phyloP scores from a whole-genome alignment of 192 early-diverging fungal species.

The Linnemannia elongata region DNA sequence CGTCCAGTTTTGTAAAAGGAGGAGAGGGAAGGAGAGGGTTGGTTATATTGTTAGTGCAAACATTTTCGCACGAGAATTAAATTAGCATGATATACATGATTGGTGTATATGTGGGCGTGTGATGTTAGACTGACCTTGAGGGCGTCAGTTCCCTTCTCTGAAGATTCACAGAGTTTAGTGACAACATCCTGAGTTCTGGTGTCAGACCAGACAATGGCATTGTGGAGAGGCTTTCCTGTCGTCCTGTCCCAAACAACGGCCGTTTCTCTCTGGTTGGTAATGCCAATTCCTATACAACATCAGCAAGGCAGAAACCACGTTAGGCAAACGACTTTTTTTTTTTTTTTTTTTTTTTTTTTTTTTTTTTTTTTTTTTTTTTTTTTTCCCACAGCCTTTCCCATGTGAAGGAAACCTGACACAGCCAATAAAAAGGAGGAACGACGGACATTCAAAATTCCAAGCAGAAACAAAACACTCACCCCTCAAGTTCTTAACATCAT shows the following conservation, averaged over 20 bases:
- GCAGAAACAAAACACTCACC: slow-evolving; percentile 8
- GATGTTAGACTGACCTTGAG: slow-evolving; percentile 30
- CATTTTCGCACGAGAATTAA: background rate
- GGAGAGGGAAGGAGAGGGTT: background rate
- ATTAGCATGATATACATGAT: background rate
- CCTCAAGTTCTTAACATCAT: slow-evolving; percentile 61
- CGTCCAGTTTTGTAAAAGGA: background rate
- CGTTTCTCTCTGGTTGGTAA: slow-evolving; percentile 97
- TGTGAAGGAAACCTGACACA: background rate
- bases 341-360: background rate
- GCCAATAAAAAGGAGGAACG: background rate
- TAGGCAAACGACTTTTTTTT: background rate
- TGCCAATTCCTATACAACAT: slow-evolving; percentile 74
- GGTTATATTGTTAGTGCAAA: background rate
- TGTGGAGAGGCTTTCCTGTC: slow-evolving; percentile 84
- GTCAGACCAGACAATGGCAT: slow-evolving; percentile 96
- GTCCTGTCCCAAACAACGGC: slow-evolving; percentile 89
- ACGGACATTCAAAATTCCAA: background rate
- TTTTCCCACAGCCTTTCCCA: background rate
- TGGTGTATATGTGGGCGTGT: background rate
- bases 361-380: too few species aligned
- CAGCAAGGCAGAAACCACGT: background rate
- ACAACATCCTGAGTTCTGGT: slow-evolving; percentile 86
- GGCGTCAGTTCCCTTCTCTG: slow-evolving; percentile 51
- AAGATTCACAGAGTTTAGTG: slow-evolving; percentile 64